Evolutionary conservation across 78 protist species (phyloP), one percentile per base, ranked within the genome.

Genomic region (Cyanophora paradoxa): DNA sequence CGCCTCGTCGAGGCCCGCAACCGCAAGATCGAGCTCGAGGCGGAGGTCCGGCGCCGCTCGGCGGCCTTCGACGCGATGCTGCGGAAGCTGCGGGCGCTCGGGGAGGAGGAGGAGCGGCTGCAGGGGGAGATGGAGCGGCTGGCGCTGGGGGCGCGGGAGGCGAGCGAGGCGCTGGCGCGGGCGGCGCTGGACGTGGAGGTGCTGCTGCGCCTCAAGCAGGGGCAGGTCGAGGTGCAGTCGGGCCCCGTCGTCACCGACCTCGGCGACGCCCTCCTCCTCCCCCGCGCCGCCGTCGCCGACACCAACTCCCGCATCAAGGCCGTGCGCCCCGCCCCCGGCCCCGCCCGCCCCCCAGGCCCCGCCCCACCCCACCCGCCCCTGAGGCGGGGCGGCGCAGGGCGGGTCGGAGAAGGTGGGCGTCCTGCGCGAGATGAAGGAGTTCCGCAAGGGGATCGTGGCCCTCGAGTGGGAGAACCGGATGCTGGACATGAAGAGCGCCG

Each of bases 381-480:
- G 6, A 16, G 7, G 33, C 19, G 1, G 62, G 13, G 36, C 22
- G 1, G 62, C 24, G 46, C 13, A 5, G 1, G 30, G 71, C 1
- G 71, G 71, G 17, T 11, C 28, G 40, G 71, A 65, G 19, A 65
- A 65, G 54, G 33, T 37, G 40, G 42, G 39, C 4, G 71, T 65
- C 56, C 71, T 65, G 34, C 26, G 26, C 10, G 71, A 65, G 71
- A 65, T 41, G 56, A 65, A 65, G 26, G 71, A 65, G 26, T 41
- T 65, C 57, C 71, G 71, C 57, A 37, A 41, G 31, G 71, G 71
- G 33, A 65, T 65, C 54, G 56, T 40, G 30, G 24, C 8, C 14
- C 71, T 65, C 24, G 58, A 65, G 56, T 65, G 71, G 71, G 68
- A 61, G 1, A 61, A 61, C 68, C 33, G 4, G 46, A 37, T 37